Evolutionary conservation across 768 basidiomycete genomes (phyloP).

Genomic region (Kwoniella sp.): DNA sequence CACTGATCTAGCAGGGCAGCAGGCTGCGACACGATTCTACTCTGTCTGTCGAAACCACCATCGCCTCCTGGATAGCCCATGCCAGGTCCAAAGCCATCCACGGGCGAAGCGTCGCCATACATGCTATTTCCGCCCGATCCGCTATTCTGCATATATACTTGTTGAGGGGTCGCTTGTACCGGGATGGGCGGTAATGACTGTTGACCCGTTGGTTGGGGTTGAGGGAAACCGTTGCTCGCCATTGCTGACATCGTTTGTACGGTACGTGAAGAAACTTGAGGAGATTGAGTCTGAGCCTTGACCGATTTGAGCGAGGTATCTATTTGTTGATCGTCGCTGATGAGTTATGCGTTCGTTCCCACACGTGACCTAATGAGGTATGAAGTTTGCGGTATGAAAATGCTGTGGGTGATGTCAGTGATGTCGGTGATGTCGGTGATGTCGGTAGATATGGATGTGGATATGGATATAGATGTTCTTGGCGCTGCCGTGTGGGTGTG

Average conservation of each 20-base stretch:
- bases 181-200: conserved; percentile 6
- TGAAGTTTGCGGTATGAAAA: no score
- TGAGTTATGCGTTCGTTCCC: no score
- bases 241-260: conserved; percentile 5
- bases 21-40: conserved; percentile 41
- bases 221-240: conserved; percentile 6
- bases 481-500: background rate
- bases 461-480: no score
- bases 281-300: no score
- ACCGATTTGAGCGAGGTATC: no score
- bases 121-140: conserved; percentile 9
- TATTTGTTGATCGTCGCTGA: no score
- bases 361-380: no score
- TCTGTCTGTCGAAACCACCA: conserved; percentile 22
- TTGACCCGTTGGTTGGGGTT: conserved; percentile 6
- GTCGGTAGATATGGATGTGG: no score
- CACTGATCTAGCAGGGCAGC: conserved; percentile 54
- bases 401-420: no score
- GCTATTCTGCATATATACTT: conserved; percentile 1
- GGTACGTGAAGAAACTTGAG: no score
- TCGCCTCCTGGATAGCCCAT: conserved; percentile 25
- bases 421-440: no score
- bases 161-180: conserved; percentile 9
- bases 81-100: conserved; percentile 16
- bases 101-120: conserved; percentile 27